Evolutionary conservation across 2,329 filamentous ascomycete species (phyloP), one percentile per base, ranked within the genome.

Genomic region (Xenosphaeropsis pyriputrescens): DNA sequence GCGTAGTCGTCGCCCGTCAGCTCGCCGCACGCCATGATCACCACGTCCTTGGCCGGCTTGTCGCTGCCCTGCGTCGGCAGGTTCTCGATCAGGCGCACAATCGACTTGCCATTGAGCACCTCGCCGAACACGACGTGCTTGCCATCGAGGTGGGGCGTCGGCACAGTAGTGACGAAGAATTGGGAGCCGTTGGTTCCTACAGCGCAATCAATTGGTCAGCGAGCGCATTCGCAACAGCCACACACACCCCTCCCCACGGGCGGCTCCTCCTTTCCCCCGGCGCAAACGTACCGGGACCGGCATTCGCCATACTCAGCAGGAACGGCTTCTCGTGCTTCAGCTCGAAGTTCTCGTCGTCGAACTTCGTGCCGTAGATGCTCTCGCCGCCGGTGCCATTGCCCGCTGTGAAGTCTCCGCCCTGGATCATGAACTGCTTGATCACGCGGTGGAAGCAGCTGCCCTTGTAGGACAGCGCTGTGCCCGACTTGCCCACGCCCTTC

Each of bases 81-180:
- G 60, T 91, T 91, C 64, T 98, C 91, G 52, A 96, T 78, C 58
- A 88, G 78, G 46, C 91, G 81, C 26, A 96, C 74, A 29, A 95
- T 66, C 44, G 84, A 88, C 70, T 95, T 96, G 53, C 91, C 91
- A 43, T 79, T 82, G 53, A 95, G 72, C 39, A 96, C 89, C 57
- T 95, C 81, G 45, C 91, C 91, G 51, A 95, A 98, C 17, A 98
- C 88, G 34, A 96, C 91, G 63, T 98, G 89, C 70, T 98, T 98
- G 57, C 76, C 76, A 58, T 98, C 88, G 30, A 96, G 74, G 59
- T 96, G 91, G 35, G 86, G 88, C 12, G 91, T 96, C n/a, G 79
- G 70, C 19, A 94, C 85, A 13, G 91, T 96, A 35, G 91, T 98
- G 51, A 96, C 68, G 72, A 98, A 98, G 73, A 98, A 98, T 56